A percentile compares a stretch with the other conserved stretches of the same genome.
phyloP scores from a whole-genome alignment of 495 filamentous ascomycete species.

The Daldinia caldariorum region DNA sequence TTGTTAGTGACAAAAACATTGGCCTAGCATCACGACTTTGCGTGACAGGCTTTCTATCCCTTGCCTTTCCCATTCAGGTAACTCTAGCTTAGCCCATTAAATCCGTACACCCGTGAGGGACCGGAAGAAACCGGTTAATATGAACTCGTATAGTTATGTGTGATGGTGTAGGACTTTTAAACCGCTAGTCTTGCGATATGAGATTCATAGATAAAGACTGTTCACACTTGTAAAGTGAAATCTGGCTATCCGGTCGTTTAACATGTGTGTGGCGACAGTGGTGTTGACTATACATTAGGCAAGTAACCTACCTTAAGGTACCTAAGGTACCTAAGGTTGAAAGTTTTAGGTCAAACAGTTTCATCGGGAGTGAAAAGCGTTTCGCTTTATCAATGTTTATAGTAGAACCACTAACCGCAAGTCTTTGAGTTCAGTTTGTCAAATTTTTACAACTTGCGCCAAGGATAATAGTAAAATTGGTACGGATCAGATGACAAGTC shows the following conservation, averaged over 20 bases:
- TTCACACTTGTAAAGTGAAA: too few relatives aligned
- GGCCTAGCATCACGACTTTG: background rate
- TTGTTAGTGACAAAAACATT: background rate
- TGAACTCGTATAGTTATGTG: background rate
- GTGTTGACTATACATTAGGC: too few relatives aligned
- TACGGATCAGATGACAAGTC: too few relatives aligned
- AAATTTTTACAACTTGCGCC: too few relatives aligned
- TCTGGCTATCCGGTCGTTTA: too few relatives aligned
- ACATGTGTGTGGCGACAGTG: too few relatives aligned
- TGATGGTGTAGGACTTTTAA: too few relatives aligned
- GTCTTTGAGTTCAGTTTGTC: too few relatives aligned
- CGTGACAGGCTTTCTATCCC: background rate
- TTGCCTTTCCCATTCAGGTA: background rate
- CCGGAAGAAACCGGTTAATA: background rate
- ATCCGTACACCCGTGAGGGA: background rate
- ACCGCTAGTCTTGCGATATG: background rate
- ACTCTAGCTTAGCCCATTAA: background rate
- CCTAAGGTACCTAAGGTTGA: too few relatives aligned
- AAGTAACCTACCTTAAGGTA: too few relatives aligned
- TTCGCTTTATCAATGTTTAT: background rate
- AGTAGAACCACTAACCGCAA: too few relatives aligned
- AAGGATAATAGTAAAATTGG: too few relatives aligned
- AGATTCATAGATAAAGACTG: background rate
- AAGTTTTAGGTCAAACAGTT: background rate
- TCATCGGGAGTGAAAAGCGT: background rate